Base-by-base conservation (phyloP, 768 basidiomycete genomes). In the Macrolepiota fuliginosa region DNA sequence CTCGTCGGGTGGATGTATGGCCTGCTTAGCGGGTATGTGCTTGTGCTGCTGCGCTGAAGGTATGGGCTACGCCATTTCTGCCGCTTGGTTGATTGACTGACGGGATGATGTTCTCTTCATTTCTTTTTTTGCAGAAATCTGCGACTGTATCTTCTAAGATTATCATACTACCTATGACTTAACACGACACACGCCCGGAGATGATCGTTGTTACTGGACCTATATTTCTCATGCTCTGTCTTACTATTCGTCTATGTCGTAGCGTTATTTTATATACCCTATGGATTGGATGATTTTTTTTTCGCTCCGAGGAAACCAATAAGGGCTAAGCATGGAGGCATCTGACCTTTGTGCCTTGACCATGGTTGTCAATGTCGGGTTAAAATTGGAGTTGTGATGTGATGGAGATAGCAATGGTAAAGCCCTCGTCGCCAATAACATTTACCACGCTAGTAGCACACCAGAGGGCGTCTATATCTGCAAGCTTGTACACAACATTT, bases 21-120 rank as follows among this genome's bases (percentile, higher is more conserved):
- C 89, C 13, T 91, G 90, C 72, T 74, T 88, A 68, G 85, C 88
- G 22, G 85, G 83, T 61, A 73, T 81, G 10, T 83, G 80, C 64
- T 72, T 86, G 66, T 91, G 89, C 71, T 91, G 88, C 73, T 88
- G 86, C 68, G 84, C 84, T n/a, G 89, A 91, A 76, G 87, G 87
- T 88, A 64, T 62, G 84, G 73, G 32, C 3, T 25, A 47, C 35
- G 56, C n/a, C n/a, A 39, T 59, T 64, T 63, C 40, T 64, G 32
- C 63, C 55, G 64, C 54, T 27, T 62, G 45, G 27, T 17, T 56
- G 17, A 27, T 64, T 22, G 54, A 54, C 36, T 63, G 47, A 59
- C 59, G 46, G 27, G 40, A 29, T 61, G 62, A 45, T 54, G 32
- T 17, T 39, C 46, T 37, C 47, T 7, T 7, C 29, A 32, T 32